These are phyloP conservation scores for Zasmidium angulare DNA, from an alignment of 2,329 filamentous ascomycete genomes.

Conservation along the genomic window DNA sequence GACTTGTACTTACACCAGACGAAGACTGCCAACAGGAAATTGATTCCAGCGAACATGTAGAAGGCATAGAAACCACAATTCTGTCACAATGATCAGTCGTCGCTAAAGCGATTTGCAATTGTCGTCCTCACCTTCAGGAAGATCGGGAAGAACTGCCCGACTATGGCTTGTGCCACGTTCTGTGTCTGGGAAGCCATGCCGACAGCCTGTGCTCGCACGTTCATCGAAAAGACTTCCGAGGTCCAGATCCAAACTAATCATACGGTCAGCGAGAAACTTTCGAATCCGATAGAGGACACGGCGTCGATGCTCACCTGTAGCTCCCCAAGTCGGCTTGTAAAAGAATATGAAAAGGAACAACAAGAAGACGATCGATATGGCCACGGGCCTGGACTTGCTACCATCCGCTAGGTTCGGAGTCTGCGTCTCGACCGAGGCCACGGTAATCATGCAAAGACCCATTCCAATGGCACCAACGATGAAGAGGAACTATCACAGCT, in stretches of 20 bases:
- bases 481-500: constrained; percentile 54
- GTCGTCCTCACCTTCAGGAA: constrained; percentile 50
- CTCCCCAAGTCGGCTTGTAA: constrained; percentile 68
- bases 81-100: constrained; percentile 20
- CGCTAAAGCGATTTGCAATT: neutral
- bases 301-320: constrained; percentile 43
- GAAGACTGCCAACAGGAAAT: constrained; percentile 41
- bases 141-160: constrained; percentile 69
- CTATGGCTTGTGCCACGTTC: constrained; percentile 65
- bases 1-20: constrained; percentile 28
- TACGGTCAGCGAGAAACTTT: neutral
- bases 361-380: constrained; percentile 67
- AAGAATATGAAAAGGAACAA: constrained; percentile 16
- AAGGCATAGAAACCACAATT: constrained; percentile 59
- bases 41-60: constrained; percentile 55
- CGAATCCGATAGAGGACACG: neutral
- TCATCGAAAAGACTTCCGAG: constrained; percentile 68
- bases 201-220: constrained; percentile 69
- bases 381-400: constrained; percentile 59
- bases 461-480: constrained; percentile 69
- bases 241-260: constrained; percentile 66
- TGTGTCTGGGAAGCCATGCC: constrained; percentile 61
- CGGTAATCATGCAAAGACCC: constrained; percentile 67
- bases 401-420: constrained; percentile 56
- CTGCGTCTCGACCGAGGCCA: constrained; percentile 54